Conservation (phyloP, 2,329 filamentous ascomycete genomes). For the Claviceps paspali region DNA sequence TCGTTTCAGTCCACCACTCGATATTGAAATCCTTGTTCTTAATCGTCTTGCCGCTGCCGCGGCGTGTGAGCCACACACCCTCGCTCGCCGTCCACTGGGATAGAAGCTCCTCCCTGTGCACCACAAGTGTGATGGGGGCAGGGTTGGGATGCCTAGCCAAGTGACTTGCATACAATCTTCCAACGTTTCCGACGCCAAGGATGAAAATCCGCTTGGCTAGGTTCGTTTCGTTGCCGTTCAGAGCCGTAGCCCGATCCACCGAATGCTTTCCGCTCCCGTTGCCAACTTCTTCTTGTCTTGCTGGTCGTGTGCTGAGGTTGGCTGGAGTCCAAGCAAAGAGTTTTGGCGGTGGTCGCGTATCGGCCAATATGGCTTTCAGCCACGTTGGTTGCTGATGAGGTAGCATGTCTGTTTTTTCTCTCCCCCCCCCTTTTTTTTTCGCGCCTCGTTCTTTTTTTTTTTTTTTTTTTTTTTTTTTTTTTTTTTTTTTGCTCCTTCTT, state of each 20-base stretch:
- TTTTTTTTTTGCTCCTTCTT: no score
- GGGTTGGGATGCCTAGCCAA: slow-evolving; percentile 42
- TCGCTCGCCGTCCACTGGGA: slow-evolving; percentile 28
- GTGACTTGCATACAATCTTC: slow-evolving; percentile 61
- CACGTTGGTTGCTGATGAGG: slow-evolving; percentile 11
- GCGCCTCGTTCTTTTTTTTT: not conserved
- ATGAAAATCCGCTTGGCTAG: slow-evolving; percentile 49
- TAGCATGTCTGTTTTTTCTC: not conserved
- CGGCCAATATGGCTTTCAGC: slow-evolving; percentile 17
- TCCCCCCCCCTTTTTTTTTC: not conserved
- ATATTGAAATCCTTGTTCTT: slow-evolving; percentile 28
- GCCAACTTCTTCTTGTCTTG: not conserved
- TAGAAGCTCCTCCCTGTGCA: slow-evolving; percentile 44
- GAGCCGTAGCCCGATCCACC: not conserved
- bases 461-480: no score
- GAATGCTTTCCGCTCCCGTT: not conserved
- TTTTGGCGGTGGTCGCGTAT: slow-evolving; percentile 15
- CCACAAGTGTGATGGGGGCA: slow-evolving; percentile 67
- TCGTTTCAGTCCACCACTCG: slow-evolving; percentile 38
- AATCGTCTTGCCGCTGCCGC: slow-evolving; percentile 16
- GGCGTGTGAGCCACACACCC: slow-evolving; percentile 27
- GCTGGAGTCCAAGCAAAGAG: slow-evolving; percentile 21
- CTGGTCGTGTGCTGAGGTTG: slow-evolving; percentile 12
- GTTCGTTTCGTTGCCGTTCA: slow-evolving; percentile 4
- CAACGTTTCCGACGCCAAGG: slow-evolving; percentile 68